Conservation (phyloP, 2,329 filamentous ascomycete species). For the Eutypa lata region DNA sequence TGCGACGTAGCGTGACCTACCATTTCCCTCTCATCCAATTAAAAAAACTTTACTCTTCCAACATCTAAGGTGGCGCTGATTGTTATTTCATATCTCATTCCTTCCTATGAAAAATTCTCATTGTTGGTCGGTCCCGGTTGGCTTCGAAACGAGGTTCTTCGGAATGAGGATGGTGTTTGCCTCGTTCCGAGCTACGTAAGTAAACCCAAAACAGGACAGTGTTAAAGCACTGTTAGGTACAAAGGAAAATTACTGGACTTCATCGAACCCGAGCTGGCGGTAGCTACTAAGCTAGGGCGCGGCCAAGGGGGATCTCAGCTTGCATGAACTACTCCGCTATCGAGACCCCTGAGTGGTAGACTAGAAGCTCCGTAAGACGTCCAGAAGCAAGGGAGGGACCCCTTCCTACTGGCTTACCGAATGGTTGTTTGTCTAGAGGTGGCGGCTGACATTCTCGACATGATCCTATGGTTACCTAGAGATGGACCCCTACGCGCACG, state of each 20-base stretch:
- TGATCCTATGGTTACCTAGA: not conserved
- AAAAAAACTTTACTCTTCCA: no score
- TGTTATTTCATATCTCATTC: no score
- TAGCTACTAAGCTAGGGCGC: not conserved
- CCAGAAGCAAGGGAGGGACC: not conserved
- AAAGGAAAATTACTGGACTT: not conserved
- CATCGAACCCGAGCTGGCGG: not conserved
- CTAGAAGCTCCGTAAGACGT: not conserved
- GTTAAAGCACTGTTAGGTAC: not conserved
- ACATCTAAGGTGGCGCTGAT: no score
- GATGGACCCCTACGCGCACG: not conserved
- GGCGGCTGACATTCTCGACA: not conserved
- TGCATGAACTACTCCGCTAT: not conserved
- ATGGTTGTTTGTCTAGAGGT: not conserved
- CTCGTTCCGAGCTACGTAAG: not conserved
- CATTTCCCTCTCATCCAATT: no score
- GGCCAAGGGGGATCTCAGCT: not conserved
- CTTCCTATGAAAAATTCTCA: no score
- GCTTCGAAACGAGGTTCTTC: no score
- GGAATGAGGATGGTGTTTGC: not conserved
- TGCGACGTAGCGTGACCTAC: no score
- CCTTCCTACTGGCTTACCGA: not conserved
- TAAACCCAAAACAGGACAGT: not conserved
- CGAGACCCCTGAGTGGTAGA: not conserved
- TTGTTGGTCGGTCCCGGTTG: no score